Evolutionary conservation across 306 rosid species (phyloP).

Genomic region (Urtica urens): DNA sequence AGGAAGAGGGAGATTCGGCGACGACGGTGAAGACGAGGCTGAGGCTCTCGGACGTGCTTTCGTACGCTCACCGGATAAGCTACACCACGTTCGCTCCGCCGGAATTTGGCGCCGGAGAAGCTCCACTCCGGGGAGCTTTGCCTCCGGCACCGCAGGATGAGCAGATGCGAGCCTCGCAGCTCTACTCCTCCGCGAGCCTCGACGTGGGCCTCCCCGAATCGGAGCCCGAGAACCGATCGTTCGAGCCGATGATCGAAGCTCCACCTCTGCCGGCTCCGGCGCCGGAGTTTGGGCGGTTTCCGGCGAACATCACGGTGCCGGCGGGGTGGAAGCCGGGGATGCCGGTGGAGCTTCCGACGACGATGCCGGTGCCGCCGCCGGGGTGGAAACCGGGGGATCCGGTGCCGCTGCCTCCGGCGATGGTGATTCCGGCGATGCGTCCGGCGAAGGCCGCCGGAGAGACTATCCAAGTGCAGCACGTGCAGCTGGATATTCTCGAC

Average conservation of each 20-base stretch:
- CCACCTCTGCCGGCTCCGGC: conserved; percentile 33
- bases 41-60: conserved; percentile 52
- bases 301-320: conserved; percentile 55
- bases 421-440: conserved; percentile 42
- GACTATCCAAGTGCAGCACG: conserved; percentile 78
- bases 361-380: conserved; percentile 76
- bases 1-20: conserved; percentile 22
- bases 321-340: conserved; percentile 96
- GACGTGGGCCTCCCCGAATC: conserved; percentile 80
- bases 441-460: conserved; percentile 49
- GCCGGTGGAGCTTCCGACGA: conserved; percentile 73
- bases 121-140: conserved; percentile 72
- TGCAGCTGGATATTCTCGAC: conserved; percentile 76
- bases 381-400: conserved; percentile 98
- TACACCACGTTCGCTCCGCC: conserved; percentile 98
- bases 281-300: conserved; percentile 32
- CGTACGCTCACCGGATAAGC: conserved; percentile 77
- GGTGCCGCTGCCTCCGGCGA: conserved; percentile 65
- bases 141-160: conserved; percentile 98
- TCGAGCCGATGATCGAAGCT: conserved; percentile 65
- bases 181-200: conserved; percentile 69
- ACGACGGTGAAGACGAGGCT: conserved; percentile 61
- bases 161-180: conserved; percentile 91
- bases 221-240: too few species aligned
- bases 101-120: conserved; percentile 82